Evolutionary conservation across 805 yeast species (phyloP), one percentile per base, ranked within the genome.

Genomic region (Kazachstania bromeliacearum): DNA sequence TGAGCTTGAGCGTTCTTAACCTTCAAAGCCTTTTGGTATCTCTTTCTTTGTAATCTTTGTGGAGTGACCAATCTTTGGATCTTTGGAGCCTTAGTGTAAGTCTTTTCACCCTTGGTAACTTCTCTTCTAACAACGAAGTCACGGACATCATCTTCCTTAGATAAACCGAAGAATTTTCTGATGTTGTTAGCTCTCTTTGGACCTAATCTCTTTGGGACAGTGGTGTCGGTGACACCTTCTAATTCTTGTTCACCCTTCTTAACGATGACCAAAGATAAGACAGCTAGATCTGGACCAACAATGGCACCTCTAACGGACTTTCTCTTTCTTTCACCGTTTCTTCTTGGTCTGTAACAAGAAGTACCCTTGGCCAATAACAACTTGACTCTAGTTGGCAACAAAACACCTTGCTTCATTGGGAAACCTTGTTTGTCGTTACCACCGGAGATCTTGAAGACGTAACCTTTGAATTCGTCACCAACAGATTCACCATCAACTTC

Each of bases 341-440:
- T 85, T 79, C 98, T 92, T 70, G 95, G 92, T 79, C 98, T 89
- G 94, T 92, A 89, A 79, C 97, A 89, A 59, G 96, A 85, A 76
- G 74, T 81, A 64, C 89, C 95, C 73, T 85, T 79, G 59, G 94
- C 69, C 66, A 89, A 77, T 66, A 89, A 79, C 62, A 89, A 79
- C 69, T 84, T 87, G 61, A 89, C 97, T 81, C 98, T 92, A 80
- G 92, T 85, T 73, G 98, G 97, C 77, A 85, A 92, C 79, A 89
- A 75, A 55, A 89, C 97, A 81, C 98, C 98, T 75, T 92, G 97
- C 75, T 88, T 92, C 97, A 92, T 92, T 75, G 98, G 97, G 95
- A 89, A 89, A 77, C 98, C 98, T 78, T 89, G 98, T 77, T 89
- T 89, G 78, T 89, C 98, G 83, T 92, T 92, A 81, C 98, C 98